phyloP scores from a whole-genome alignment of 225 moss, liverwort and hornwort species.

The Takakia lepidozioides region DNA sequence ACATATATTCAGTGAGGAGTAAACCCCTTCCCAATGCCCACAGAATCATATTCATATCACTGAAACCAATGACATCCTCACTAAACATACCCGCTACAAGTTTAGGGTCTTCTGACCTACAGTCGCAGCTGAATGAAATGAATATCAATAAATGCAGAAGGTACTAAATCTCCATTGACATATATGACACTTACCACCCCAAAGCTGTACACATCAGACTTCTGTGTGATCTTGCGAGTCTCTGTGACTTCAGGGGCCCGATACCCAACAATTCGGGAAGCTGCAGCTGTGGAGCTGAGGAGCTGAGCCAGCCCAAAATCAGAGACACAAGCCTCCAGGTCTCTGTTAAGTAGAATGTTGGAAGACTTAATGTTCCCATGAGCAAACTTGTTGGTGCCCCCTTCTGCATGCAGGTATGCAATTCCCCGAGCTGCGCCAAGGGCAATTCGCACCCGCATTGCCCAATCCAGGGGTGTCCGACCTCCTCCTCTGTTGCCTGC shows the following conservation, averaged over 20 bases:
- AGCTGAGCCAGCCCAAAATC: constrained; percentile 60
- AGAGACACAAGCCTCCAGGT: constrained; percentile 45
- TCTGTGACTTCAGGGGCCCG: constrained; percentile 45
- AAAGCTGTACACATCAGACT: constrained; percentile 78
- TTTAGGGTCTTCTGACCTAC: too few species aligned
- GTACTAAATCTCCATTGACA: not conserved
- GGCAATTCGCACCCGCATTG: constrained; percentile 54
- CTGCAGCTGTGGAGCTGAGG: constrained; percentile 26
- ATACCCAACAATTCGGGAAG: constrained; percentile 46
- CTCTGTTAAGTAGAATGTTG: constrained; percentile 47
- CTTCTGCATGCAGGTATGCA: constrained; percentile 48
- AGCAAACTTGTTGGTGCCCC: constrained; percentile 23
- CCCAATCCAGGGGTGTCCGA: constrained; percentile 43
- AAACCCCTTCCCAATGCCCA: too few species aligned
- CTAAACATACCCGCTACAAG: too few species aligned
- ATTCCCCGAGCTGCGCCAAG: constrained; percentile 46
- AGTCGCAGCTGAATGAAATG: not conserved
- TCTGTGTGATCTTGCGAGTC: constrained; percentile 32
- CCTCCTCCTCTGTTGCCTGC: constrained; percentile 27
- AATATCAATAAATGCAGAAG: not conserved
- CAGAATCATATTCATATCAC: too few species aligned
- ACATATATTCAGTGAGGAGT: too few species aligned
- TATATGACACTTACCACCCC: constrained; percentile 36
- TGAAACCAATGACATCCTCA: too few species aligned
- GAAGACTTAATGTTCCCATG: constrained; percentile 74